Percentiles rank a stretch among this genome's conserved stretches.
Conservation (phyloP, 2,329 filamentous ascomycete species). For the Hymenoscyphus occultus region DNA sequence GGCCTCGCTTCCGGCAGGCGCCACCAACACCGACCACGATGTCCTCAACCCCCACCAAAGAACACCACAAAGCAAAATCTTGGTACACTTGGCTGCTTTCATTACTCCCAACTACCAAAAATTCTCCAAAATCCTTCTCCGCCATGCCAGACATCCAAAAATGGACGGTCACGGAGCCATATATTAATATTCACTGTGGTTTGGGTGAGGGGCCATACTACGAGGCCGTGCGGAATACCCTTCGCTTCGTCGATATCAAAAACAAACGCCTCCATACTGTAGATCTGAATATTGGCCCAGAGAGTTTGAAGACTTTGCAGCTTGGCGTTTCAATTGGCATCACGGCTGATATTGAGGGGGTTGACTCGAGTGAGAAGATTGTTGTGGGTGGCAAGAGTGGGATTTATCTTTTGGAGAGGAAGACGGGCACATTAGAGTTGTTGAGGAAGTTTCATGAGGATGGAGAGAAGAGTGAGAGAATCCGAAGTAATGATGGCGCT, state of each 20-base stretch:
- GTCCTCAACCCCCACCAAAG: constrained; percentile 4
- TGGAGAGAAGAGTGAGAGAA: constrained; percentile 39
- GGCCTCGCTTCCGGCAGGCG: constrained; percentile 7
- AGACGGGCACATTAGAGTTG: constrained; percentile 53
- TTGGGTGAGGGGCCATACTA: constrained; percentile 75
- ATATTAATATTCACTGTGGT: constrained; percentile 60
- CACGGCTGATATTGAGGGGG: constrained; percentile 73
- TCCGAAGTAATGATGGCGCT: constrained; percentile 77
- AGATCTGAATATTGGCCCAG: constrained; percentile 57
- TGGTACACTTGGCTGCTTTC: constrained; percentile 21
- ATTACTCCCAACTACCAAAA: constrained; percentile 14
- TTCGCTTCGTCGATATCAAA: constrained; percentile 83
- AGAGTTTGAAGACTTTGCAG: constrained; percentile 37
- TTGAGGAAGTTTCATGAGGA: constrained; percentile 46
- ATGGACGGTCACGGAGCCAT: constrained; percentile 48
- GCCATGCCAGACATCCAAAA: constrained; percentile 36
- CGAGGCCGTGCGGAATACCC: constrained; percentile 59
- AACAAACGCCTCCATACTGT: constrained; percentile 71
- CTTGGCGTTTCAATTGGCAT: constrained; percentile 57
- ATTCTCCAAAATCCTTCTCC: neutral
- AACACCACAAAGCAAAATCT: constrained; percentile 12
- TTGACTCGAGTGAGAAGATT: constrained; percentile 62
- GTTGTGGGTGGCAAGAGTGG: constrained; percentile 79
- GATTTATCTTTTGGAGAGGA: constrained; percentile 71
- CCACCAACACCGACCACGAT: neutral